phyloP scores from a whole-genome alignment of 1,284 basidiomycete species.

The Microbotryum violaceum region DNA sequence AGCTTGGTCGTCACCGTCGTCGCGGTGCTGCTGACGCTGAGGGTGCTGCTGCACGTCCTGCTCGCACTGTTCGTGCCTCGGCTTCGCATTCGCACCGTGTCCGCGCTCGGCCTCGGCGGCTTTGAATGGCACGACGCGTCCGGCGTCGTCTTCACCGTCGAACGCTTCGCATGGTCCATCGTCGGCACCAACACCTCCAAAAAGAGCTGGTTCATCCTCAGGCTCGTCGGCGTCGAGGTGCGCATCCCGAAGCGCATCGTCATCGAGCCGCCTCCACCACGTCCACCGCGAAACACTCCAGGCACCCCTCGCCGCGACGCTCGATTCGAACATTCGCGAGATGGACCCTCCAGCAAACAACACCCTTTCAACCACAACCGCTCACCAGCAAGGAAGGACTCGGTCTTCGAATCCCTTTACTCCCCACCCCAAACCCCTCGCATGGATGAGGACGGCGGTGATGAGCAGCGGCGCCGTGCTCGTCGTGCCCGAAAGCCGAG shows the following conservation, averaged over 20 bases:
- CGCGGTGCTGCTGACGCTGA: too few relatives aligned
- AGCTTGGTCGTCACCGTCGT: too few relatives aligned
- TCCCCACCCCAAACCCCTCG: background rate
- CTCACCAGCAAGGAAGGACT: background rate
- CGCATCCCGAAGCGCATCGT: background rate
- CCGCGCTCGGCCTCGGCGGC: too few relatives aligned
- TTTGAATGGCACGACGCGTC: too few relatives aligned
- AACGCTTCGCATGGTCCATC: too few relatives aligned
- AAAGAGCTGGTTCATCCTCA: slow-evolving; percentile 6
- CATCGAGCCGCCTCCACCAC: background rate
- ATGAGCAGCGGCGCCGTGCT: background rate
- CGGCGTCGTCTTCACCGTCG: too few relatives aligned
- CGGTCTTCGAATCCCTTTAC: background rate
- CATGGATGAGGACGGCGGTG: background rate
- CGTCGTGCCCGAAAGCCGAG: background rate
- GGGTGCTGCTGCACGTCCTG: too few relatives aligned
- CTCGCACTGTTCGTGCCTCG: too few relatives aligned
- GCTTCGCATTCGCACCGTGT: too few relatives aligned
- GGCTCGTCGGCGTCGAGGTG: slow-evolving; percentile 7
- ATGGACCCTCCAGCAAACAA: background rate
- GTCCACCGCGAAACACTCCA: background rate
- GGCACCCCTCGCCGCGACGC: background rate
- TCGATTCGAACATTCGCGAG: background rate
- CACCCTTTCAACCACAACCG: background rate
- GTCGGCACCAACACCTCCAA: slow-evolving; percentile 1